phyloP scores from a whole-genome alignment of 108 stramenopile species.

The Fistulifera pelliculosa region DNA sequence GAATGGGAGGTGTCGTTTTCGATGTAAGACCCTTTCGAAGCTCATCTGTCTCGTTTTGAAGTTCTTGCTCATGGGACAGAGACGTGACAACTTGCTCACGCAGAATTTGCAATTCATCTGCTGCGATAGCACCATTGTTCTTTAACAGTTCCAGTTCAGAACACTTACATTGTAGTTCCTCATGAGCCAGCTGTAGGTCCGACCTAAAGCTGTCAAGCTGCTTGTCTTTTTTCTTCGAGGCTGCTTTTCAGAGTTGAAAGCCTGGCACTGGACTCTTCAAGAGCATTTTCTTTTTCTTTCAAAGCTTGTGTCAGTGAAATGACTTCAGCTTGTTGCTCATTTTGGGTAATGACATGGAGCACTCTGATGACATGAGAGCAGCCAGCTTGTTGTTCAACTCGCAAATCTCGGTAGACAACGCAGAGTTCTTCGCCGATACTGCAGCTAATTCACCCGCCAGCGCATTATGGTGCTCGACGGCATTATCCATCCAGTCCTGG shows the following conservation, averaged over 20 bases:
- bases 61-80: too few species aligned
- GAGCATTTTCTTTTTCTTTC: neutral
- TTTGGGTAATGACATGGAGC: neutral
- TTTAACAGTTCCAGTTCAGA: neutral
- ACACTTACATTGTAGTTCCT: conserved; percentile 4
- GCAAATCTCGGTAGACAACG: conserved; percentile 15
- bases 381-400: conserved; percentile 23
- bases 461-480: conserved; percentile 49
- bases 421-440: conserved; percentile 21
- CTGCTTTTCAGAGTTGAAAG: neutral
- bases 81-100: too few species aligned
- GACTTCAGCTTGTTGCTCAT: conserved; percentile 3
- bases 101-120: neutral
- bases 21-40: too few species aligned
- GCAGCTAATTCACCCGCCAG: conserved; percentile 33
- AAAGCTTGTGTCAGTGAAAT: neutral
- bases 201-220: too few species aligned
- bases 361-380: neutral
- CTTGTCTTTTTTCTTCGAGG: too few species aligned
- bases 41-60: too few species aligned
- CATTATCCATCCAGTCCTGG: conserved; percentile 75
- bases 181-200: neutral
- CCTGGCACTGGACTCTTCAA: neutral
- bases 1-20: too few species aligned
- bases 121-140: neutral